Percentiles rank a stretch among this genome's conserved stretches.
Evolutionary conservation across 1,284 basidiomycete species (phyloP).

Genomic region (Ustilago crameri): DNA sequence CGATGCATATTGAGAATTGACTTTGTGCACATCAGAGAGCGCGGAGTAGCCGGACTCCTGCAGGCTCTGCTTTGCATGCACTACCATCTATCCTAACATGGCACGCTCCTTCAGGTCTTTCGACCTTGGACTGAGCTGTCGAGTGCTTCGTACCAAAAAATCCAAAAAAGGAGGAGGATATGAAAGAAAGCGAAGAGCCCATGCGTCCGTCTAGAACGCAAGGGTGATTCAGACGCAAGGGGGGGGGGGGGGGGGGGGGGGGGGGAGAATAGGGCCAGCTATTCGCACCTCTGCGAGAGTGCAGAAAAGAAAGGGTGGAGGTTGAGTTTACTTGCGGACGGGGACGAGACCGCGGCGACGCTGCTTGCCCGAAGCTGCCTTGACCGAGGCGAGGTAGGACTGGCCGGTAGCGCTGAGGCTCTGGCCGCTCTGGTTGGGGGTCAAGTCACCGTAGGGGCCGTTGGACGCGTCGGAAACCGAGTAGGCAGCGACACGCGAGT

Average conservation of each 20-base stretch:
- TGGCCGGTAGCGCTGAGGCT: conserved; percentile 37
- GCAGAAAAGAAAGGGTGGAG: no score
- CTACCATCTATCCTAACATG: no score
- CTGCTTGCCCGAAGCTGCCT: conserved; percentile 11
- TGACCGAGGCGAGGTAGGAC: conserved; percentile 32
- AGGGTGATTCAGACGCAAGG: no score
- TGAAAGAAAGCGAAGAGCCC: not conserved
- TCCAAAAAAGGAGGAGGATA: not conserved
- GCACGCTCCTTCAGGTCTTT: no score
- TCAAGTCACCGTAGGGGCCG: conserved; percentile 42
- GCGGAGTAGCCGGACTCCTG: no score
- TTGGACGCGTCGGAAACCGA: conserved; percentile 54
- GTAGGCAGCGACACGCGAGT: conserved; percentile 51
- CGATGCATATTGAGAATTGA: no score
- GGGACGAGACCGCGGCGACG: conserved; percentile 22
- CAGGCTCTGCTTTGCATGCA: no score
- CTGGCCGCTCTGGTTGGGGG: conserved; percentile 43
- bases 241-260: not conserved
- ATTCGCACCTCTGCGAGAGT: not conserved
- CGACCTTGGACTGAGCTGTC: no score
- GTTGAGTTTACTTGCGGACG: conserved; percentile 17
- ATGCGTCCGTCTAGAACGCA: not conserved
- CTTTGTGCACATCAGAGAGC: no score
- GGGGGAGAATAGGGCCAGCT: not conserved
- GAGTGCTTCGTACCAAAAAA: not conserved